These are phyloP conservation scores for Aspergillus campestris DNA, from an alignment of 495 filamentous ascomycete species.

Conservation along the genomic window DNA sequence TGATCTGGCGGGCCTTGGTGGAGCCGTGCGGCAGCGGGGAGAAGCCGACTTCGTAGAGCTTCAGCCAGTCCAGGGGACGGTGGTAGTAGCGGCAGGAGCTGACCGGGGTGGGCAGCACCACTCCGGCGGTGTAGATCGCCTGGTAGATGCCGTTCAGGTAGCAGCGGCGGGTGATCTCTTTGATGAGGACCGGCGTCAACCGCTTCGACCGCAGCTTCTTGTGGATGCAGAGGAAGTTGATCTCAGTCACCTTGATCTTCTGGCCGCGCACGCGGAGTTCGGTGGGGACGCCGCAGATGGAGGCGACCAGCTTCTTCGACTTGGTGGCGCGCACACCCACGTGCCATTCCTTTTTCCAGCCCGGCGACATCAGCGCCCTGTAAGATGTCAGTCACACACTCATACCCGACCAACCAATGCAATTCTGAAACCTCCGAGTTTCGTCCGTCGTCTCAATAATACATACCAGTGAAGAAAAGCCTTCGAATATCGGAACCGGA, in stretches of 20 bases:
- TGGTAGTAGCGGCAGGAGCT: slow-evolving; percentile 93
- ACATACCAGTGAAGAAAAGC: slow-evolving; percentile 81
- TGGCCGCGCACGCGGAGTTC: slow-evolving; percentile 71
- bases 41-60: slow-evolving; percentile 89
- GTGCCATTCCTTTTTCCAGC: slow-evolving; percentile 95
- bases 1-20: slow-evolving; percentile 71
- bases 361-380: slow-evolving; percentile 87
- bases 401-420: too few species aligned
- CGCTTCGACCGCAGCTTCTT: slow-evolving; percentile 94
- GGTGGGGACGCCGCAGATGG: slow-evolving; percentile 87
- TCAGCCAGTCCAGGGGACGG: slow-evolving; percentile 86
- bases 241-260: slow-evolving; percentile 69
- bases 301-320: slow-evolving; percentile 78
- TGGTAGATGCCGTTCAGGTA: slow-evolving; percentile 79
- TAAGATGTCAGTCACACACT: background rate
- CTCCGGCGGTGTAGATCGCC: slow-evolving; percentile 89
- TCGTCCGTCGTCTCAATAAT: background rate
- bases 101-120: slow-evolving; percentile 81
- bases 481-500: slow-evolving; percentile 87
- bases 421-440: too few species aligned
- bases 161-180: slow-evolving; percentile 89
- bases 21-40: slow-evolving; percentile 71
- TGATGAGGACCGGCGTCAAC: slow-evolving; percentile 86
- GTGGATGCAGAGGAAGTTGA: slow-evolving; percentile 97
- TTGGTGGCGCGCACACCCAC: slow-evolving; percentile 76